phyloP scores from a whole-genome alignment of 257 asterid species.

The Fraxinus quadrangulata region DNA sequence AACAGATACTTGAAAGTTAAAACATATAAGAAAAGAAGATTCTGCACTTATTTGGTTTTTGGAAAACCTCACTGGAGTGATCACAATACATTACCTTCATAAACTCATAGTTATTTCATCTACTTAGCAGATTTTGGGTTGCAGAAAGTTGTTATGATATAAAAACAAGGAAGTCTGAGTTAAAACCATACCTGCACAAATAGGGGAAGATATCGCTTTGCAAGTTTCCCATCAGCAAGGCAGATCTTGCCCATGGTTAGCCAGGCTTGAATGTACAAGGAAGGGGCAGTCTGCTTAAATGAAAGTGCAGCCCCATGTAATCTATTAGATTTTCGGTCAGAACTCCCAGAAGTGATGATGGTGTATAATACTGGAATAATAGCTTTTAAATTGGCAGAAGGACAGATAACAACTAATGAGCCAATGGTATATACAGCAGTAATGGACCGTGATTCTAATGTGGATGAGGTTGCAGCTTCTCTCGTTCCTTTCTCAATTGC shows the following conservation, averaged over 20 bases:
- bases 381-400: constrained; percentile 61
- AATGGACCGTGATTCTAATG: constrained; percentile 46
- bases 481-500: constrained; percentile 36
- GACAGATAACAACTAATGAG: constrained; percentile 65
- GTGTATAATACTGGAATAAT: constrained; percentile 68
- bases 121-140: neutral
- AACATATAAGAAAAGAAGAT: constrained; percentile 15
- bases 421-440: constrained; percentile 85
- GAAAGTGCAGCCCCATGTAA: constrained; percentile 44
- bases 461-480: constrained; percentile 38
- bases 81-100: neutral
- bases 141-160: neutral
- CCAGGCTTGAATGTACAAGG: constrained; percentile 87
- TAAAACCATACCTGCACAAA: constrained; percentile 76
- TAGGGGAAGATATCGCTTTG: constrained; percentile 89
- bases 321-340: constrained; percentile 53
- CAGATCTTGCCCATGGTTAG: constrained; percentile 93
- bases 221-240: constrained; percentile 86
- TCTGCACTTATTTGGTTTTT: constrained; percentile 9
- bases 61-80: constrained; percentile 2
- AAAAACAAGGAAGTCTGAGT: constrained; percentile 12
- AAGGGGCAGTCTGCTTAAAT: constrained; percentile 59
- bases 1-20: neutral
- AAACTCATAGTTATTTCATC: constrained; percentile 6
- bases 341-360: constrained; percentile 68